Evolutionary conservation across 2,329 filamentous ascomycete species (phyloP).

Genomic region (Talaromyces pinophilus): DNA sequence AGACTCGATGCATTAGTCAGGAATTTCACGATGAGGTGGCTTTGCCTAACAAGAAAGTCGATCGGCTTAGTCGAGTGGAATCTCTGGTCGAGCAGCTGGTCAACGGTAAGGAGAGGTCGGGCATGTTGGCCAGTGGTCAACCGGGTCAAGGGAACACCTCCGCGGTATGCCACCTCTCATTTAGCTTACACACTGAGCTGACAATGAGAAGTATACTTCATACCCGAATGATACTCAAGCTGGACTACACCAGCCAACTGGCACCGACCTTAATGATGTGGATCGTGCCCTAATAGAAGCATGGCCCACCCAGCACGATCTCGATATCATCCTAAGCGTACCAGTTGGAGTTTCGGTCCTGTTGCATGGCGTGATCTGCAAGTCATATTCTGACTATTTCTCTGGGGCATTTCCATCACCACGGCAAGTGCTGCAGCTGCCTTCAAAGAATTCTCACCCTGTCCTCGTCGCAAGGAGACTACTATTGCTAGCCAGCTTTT

Average conservation of each 20-base stretch:
- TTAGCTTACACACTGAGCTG: neutral
- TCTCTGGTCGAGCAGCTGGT: constrained; percentile 9
- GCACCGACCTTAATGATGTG: neutral
- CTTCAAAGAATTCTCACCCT: constrained; percentile 45
- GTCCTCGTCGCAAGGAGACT: constrained; percentile 52
- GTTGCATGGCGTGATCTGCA: constrained; percentile 6
- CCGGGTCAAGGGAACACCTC: neutral
- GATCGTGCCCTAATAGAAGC: neutral
- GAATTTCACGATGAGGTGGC: constrained; percentile 45
- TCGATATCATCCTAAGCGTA: neutral
- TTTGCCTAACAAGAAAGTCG: neutral
- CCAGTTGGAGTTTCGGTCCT: neutral
- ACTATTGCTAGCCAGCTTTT: constrained; percentile 49
- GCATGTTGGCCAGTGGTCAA: neutral
- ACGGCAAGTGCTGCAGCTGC: neutral
- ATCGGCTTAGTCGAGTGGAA: constrained; percentile 11
- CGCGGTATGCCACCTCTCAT: neutral
- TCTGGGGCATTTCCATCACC: neutral
- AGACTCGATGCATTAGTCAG: constrained; percentile 49
- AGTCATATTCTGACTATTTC: constrained; percentile 13
- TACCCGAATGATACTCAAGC: neutral
- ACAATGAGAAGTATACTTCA: neutral
- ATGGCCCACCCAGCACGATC: constrained; percentile 9
- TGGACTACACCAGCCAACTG: neutral
- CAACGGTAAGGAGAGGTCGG: neutral